Base-by-base conservation (phyloP, 2,329 filamentous ascomycete genomes). In the Emergomyces pasteurianus region DNA sequence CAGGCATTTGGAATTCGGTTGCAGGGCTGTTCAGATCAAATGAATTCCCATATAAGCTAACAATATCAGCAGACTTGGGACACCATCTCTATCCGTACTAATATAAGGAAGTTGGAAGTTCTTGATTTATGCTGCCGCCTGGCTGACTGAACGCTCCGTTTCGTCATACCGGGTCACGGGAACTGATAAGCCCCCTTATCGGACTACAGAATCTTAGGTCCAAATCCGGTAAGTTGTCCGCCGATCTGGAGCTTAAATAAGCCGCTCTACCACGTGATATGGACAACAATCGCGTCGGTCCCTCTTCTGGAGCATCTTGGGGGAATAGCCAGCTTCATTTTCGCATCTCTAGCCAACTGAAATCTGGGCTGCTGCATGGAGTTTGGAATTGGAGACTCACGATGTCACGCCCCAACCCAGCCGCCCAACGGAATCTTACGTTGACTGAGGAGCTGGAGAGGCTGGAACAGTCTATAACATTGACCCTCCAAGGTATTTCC, bases 401-500 rank as follows among this genome's bases (percentile, higher is more conserved):
- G 31, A 83, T 83, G 81, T 81, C 81, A 58, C 79, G 81, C 54
- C 75, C 73, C 60, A 77, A 73, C 34, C 70, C 75, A 26, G 73
- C 77, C 18, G n/a, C n/a, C n/a, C 77, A 79, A 70, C 80, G 83
- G 60, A 81, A 80, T 36, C 78, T 97, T 63, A 90, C 90, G 5
- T 80, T 96, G 63, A 96, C 92, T 0, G 94, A 99, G 72, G 94
- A 99, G 80, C 81, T 99, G 59, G 94, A 99, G 77, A 92, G 88
- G 74, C 80, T 99, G 3, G 94, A 99, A 74, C 94, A 99, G 73
- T 95, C 90, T 26, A 97, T 99, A 68, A 99, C 94, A 0, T 80
- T 97, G 47, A 97, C 92, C 0, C 80, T 99, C 26, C 94, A 97
- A 86, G 90, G 90, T 88, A 73, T n/a, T 6, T n/a, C 26, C 72